A percentile compares a stretch with the other conserved stretches of the same genome.
These are phyloP conservation scores for Exobasidium cylindrosporum DNA, from an alignment of 1,284 basidiomycete species.

Conservation along the genomic window DNA sequence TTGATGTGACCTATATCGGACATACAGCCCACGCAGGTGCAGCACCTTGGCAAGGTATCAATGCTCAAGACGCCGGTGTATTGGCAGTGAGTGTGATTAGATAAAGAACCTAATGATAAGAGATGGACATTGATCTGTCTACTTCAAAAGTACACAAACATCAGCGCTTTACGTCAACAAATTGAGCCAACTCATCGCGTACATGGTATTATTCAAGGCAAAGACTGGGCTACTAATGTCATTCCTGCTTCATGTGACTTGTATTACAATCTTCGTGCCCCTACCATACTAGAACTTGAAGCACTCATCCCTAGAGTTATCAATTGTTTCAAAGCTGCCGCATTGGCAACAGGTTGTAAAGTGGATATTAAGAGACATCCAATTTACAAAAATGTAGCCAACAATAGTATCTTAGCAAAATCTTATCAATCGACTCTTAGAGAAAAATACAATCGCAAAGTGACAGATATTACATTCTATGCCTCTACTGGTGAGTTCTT, in stretches of 20 bases:
- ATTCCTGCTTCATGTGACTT: slow-evolving; percentile 75
- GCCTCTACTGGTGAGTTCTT: slow-evolving; percentile 14
- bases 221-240: slow-evolving; percentile 57
- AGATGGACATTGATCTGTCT: neutral
- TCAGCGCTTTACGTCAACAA: slow-evolving; percentile 74
- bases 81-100: slow-evolving; percentile 58
- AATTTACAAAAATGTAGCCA: slow-evolving; percentile 52
- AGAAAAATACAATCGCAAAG: slow-evolving; percentile 26
- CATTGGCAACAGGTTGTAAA: slow-evolving; percentile 68
- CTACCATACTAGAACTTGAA: slow-evolving; percentile 63
- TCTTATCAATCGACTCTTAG: slow-evolving; percentile 54
- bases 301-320: slow-evolving; percentile 62
- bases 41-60: slow-evolving; percentile 75
- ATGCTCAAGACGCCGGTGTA: slow-evolving; percentile 79
- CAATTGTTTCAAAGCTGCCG: slow-evolving; percentile 71
- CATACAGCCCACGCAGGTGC: slow-evolving; percentile 44
- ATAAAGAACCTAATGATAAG: neutral
- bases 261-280: slow-evolving; percentile 68
- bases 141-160: slow-evolving; percentile 62
- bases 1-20: slow-evolving; percentile 35
- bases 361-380: slow-evolving; percentile 58
- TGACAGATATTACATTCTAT: slow-evolving; percentile 21
- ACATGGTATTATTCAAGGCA: slow-evolving; percentile 56
- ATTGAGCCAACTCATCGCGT: slow-evolving; percentile 63
- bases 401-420: slow-evolving; percentile 27